A percentile compares a stretch with the other conserved stretches of the same genome.
Evolutionary conservation across 1,284 basidiomycete genomes (phyloP).

Genomic region (Acaromyces ingoldii): DNA sequence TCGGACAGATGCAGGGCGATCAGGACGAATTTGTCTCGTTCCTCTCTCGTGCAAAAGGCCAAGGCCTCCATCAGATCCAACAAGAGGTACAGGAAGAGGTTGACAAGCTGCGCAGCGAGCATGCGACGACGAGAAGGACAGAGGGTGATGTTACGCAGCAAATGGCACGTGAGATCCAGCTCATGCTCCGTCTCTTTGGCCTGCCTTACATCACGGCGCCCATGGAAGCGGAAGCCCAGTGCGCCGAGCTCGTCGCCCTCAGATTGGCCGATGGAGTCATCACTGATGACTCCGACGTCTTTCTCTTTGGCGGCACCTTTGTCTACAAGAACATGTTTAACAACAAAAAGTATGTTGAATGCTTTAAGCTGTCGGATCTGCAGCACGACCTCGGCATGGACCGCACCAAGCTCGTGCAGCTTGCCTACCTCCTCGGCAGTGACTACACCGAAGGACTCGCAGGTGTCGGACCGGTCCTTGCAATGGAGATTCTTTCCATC

Average conservation of each 20-base stretch:
- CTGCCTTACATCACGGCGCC: constrained; percentile 98
- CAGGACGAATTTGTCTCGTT: constrained; percentile 68
- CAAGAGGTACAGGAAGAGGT: constrained; percentile 91
- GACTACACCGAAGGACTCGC: constrained; percentile 96
- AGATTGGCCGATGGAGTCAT: constrained; percentile 93
- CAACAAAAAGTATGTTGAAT: constrained; percentile 95
- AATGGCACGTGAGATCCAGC: constrained; percentile 92
- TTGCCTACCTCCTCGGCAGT: constrained; percentile 90
- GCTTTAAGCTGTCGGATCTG: constrained; percentile 80
- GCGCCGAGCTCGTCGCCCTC: constrained; percentile 79
- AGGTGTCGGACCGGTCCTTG: constrained; percentile 90
- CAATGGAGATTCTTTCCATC: constrained; percentile 65
- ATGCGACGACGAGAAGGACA: constrained; percentile 81
- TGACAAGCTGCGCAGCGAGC: constrained; percentile 69
- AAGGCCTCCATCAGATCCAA: constrained; percentile 58
- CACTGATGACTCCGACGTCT: constrained; percentile 98
- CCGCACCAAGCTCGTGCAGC: constrained; percentile 74
- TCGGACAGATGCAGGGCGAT: constrained; percentile 58
- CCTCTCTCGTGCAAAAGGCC: constrained; percentile 72
- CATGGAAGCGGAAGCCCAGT: constrained; percentile 98
- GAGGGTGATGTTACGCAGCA: constrained; percentile 91
- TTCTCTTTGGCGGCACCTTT: constrained; percentile 86
- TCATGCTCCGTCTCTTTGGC: constrained; percentile 77
- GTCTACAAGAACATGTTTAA: constrained; percentile 99
- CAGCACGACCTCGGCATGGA: constrained; percentile 82